Evolutionary conservation across 139 green algal genomes (phyloP).

Genomic region (Raphidocelis subcapitata): DNA sequence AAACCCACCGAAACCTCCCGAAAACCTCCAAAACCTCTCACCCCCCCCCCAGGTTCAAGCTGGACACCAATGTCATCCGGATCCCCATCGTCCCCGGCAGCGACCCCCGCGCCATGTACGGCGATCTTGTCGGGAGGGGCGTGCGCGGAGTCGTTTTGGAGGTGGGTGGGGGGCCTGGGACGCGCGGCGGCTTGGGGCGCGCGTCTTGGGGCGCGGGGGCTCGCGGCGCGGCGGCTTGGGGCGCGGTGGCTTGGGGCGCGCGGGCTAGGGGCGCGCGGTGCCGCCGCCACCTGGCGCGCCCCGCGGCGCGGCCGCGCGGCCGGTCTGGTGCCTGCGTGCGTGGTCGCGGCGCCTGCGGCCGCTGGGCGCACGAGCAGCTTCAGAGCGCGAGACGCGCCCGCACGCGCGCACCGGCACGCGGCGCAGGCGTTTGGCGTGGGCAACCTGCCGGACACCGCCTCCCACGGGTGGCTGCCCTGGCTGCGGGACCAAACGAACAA

Average conservation of each 20-base stretch:
- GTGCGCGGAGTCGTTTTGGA: conserved; percentile 81
- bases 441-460: conserved; percentile 81
- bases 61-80: conserved; percentile 80
- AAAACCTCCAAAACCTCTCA: too few species aligned
- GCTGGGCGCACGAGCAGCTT: too few species aligned
- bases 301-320: too few species aligned
- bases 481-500: conserved; percentile 67
- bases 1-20: too few species aligned
- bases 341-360: too few species aligned
- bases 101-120: conserved; percentile 75
- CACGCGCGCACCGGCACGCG: too few species aligned
- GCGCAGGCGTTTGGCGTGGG: conserved; percentile 88
- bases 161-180: conserved; percentile 24
- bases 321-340: too few species aligned
- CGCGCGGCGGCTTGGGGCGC: conserved; percentile 47
- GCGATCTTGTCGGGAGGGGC: conserved; percentile 8
- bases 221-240: too few species aligned
- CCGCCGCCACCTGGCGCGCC: too few species aligned
- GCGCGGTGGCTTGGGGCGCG: too few species aligned
- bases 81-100: conserved; percentile 81
- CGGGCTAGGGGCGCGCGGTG: too few species aligned
- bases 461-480: conserved; percentile 81
- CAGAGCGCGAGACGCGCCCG: too few species aligned
- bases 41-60: conserved; percentile 19
- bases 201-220: conserved; percentile 63